Percentiles rank a stretch among this genome's conserved stretches.
phyloP scores from a whole-genome alignment of 768 basidiomycete species.

The Punctularia strigosozonata region DNA sequence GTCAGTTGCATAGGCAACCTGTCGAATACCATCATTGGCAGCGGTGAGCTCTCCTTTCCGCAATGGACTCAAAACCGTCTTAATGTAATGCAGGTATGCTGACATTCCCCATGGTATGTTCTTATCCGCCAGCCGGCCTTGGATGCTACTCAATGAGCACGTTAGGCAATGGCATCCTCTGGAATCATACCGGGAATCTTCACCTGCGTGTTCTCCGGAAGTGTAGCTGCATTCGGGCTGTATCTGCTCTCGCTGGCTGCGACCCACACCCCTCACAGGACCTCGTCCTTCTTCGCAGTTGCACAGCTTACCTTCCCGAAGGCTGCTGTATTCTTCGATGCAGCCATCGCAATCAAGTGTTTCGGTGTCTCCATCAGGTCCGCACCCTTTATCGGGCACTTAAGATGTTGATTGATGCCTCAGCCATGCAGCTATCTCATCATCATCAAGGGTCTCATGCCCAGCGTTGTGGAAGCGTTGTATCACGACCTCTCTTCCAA shows the following conservation, averaged over 20 bases:
- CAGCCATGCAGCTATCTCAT: slow-evolving; percentile 57
- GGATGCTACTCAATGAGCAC: not conserved
- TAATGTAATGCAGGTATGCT: slow-evolving; percentile 54
- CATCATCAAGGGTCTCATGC: slow-evolving; percentile 88
- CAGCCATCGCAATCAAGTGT: slow-evolving; percentile 91
- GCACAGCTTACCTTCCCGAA: slow-evolving; percentile 82
- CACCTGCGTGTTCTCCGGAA: slow-evolving; percentile 75
- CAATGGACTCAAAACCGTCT: not conserved
- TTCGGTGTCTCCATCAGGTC: slow-evolving; percentile 93
- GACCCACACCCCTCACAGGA: slow-evolving; percentile 57
- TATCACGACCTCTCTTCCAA: slow-evolving; percentile 68
- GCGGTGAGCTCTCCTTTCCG: slow-evolving; percentile 37
- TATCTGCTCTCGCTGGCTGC: slow-evolving; percentile 85
- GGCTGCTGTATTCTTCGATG: slow-evolving; percentile 83
- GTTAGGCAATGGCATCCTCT: slow-evolving; percentile 78
- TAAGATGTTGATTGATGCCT: not conserved
- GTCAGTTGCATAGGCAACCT: slow-evolving; percentile 68
- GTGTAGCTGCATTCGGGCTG: slow-evolving; percentile 70
- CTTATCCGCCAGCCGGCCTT: not conserved
- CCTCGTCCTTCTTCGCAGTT: slow-evolving; percentile 74
- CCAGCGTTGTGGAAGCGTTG: slow-evolving; percentile 75
- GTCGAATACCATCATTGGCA: slow-evolving; percentile 86
- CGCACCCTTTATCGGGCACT: slow-evolving; percentile 11
- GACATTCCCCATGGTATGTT: slow-evolving; percentile 68
- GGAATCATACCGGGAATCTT: slow-evolving; percentile 86